Conservation (phyloP, 192 early-diverging fungal genomes). For the Backusella tuberculispora region DNA sequence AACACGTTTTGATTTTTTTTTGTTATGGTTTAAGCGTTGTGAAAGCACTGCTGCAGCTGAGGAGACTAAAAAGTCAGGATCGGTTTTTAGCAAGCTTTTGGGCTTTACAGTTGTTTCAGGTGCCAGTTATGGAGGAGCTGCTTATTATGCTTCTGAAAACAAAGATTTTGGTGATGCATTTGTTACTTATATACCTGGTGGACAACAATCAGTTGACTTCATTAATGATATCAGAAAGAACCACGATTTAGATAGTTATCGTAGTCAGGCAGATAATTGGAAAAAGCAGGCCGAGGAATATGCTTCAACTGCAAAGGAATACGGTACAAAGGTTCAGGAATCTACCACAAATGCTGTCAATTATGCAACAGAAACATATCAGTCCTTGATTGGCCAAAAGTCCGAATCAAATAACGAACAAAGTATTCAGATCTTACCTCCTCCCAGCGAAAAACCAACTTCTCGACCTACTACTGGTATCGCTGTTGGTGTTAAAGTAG, state of each 20-base stretch:
- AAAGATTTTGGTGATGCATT: conserved; percentile 63
- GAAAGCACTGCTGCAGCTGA: conserved; percentile 23
- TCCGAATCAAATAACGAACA: conserved; percentile 11
- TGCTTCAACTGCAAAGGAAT: conserved; percentile 25
- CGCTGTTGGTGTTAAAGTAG: neutral
- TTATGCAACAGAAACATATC: conserved; percentile 35
- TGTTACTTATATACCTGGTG: conserved; percentile 62
- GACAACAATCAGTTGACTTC: conserved; percentile 52
- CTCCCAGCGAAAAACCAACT: neutral
- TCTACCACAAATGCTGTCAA: conserved; percentile 39
- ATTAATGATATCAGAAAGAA: conserved; percentile 54
- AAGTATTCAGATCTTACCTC: neutral
- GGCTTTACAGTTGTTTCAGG: conserved; percentile 30
- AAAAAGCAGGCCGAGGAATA: conserved; percentile 37
- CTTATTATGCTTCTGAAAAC: conserved; percentile 55
- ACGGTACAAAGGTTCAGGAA: conserved; percentile 19
- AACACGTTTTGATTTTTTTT: neutral
- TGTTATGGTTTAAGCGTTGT: conserved; percentile 21
- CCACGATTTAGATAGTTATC: conserved; percentile 40
- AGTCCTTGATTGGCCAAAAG: conserved; percentile 37
- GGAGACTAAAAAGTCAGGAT: conserved; percentile 18
- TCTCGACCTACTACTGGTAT: neutral
- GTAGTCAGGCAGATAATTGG: conserved; percentile 36
- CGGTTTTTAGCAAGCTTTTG: conserved; percentile 25
- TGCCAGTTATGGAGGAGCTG: conserved; percentile 52